Percentiles rank a stretch among this genome's conserved stretches.
Evolutionary conservation across 2,329 filamentous ascomycete genomes (phyloP).

Genomic region (Lachnellula cervina): DNA sequence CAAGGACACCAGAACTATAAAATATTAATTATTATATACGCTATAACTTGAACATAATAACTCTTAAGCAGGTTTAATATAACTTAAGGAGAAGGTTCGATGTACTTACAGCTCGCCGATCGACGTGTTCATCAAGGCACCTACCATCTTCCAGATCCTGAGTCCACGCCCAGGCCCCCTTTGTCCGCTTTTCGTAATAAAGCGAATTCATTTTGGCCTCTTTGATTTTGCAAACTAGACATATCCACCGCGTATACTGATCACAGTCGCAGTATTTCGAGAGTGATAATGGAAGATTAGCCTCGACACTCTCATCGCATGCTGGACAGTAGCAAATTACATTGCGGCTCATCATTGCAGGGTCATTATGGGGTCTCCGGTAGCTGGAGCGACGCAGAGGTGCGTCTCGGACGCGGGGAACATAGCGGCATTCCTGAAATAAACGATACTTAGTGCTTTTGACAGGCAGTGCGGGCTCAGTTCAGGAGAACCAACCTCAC

Average conservation of each 20-base stretch:
- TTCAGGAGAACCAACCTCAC: conserved; percentile 5
- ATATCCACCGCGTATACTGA: conserved; percentile 18
- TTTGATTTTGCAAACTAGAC: conserved; percentile 9
- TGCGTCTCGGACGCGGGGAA: conserved; percentile 9
- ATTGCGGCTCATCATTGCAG: not conserved
- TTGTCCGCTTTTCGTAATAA: conserved; percentile 7
- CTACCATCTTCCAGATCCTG: conserved; percentile 1
- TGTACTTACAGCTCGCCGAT: conserved; percentile 3
- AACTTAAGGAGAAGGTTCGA: not conserved
- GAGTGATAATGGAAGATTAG: conserved; percentile 6
- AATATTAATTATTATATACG: conserved; percentile 1
- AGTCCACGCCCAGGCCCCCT: not conserved
- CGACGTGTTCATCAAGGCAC: conserved; percentile 1
- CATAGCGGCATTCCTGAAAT: conserved; percentile 12
- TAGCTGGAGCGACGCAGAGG: not conserved
- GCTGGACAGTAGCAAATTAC: conserved; percentile 10
- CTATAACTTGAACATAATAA: too few relatives aligned
- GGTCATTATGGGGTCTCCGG: conserved; percentile 4
- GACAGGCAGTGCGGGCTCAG: not conserved
- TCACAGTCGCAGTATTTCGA: conserved; percentile 14
- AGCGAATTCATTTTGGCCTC: conserved; percentile 1
- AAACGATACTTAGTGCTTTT: not conserved
- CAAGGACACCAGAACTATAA: conserved; percentile 17
- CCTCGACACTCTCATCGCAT: conserved; percentile 13
- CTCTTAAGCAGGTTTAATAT: not conserved